phyloP scores from a whole-genome alignment of 495 filamentous ascomycete genomes.

The Lindgomyces ingoldianus region DNA sequence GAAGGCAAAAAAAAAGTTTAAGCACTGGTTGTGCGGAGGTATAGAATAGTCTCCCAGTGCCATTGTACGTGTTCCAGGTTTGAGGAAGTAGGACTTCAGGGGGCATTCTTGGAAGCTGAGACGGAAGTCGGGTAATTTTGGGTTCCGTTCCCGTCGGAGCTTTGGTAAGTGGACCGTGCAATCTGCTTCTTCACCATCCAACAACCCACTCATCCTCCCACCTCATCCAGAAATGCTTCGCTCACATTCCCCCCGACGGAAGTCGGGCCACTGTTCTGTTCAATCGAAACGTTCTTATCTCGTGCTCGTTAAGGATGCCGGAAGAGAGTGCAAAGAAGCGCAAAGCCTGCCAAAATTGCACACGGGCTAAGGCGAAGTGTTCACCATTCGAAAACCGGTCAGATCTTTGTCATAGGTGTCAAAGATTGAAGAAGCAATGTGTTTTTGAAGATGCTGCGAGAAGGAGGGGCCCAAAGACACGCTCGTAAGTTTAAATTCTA shows the following conservation, averaged over 20 bases:
- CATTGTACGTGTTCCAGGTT: no score
- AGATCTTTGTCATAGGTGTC: constrained; percentile 23
- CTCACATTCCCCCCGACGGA: constrained; percentile 8
- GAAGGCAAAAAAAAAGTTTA: no score
- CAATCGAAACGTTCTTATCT: background rate
- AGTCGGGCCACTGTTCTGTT: background rate
- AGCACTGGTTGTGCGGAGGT: no score
- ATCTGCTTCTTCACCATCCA: background rate
- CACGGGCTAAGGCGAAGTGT: constrained; percentile 26
- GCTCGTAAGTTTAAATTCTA: constrained; percentile 16
- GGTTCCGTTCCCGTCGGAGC: background rate
- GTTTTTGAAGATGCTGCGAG: constrained; percentile 14
- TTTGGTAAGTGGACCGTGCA: background rate
- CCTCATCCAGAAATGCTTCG: no score
- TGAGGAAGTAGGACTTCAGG: no score
- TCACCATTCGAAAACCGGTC: constrained; percentile 15
- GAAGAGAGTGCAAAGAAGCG: constrained; percentile 12
- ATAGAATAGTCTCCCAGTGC: no score
- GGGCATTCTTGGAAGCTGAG: no score
- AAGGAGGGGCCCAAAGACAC: constrained; percentile 16
- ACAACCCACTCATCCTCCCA: no score
- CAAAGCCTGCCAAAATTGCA: constrained; percentile 28
- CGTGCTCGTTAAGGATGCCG: background rate
- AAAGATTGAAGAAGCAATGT: constrained; percentile 24
- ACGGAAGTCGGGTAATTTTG: background rate